Evolutionary conservation across 805 yeast species (phyloP).

Genomic region (Ogataea degrootiae): DNA sequence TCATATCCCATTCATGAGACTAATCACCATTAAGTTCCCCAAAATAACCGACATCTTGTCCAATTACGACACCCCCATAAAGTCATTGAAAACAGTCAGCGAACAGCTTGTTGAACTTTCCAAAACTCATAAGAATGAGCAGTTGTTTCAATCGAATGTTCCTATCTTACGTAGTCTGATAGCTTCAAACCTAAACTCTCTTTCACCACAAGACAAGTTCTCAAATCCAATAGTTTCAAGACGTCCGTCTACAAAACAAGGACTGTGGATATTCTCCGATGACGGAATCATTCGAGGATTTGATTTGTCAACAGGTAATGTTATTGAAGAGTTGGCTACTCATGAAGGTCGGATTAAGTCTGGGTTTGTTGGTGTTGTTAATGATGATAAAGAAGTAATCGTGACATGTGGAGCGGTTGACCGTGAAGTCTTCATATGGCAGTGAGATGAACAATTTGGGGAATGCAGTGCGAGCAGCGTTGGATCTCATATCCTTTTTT

Average conservation of each 20-base stretch:
- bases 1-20: slow-evolving; percentile 71
- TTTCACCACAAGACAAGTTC: slow-evolving; percentile 66
- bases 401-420: slow-evolving; percentile 50
- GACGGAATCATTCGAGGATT: slow-evolving; percentile 63
- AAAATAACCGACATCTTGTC: slow-evolving; percentile 15
- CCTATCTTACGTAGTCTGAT: slow-evolving; percentile 33
- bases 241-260: slow-evolving; percentile 30
- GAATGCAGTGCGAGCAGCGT: too few species aligned
- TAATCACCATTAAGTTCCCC: slow-evolving; percentile 51
- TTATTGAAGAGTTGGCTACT: slow-evolving; percentile 29
- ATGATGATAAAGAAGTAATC: slow-evolving; percentile 32
- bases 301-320: slow-evolving; percentile 39
- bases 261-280: slow-evolving; percentile 66
- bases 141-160: slow-evolving; percentile 19
- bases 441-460: neutral
- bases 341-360: slow-evolving; percentile 48
- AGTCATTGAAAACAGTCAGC: slow-evolving; percentile 6
- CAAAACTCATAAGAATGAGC: slow-evolving; percentile 8
- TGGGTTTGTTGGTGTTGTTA: slow-evolving; percentile 24
- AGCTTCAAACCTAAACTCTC: slow-evolving; percentile 40
- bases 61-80: neutral
- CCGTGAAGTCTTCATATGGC: slow-evolving; percentile 32
- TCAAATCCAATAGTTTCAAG: slow-evolving; percentile 41
- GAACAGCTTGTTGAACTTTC: slow-evolving; percentile 4
- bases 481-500: too few species aligned